Base-by-base conservation (phyloP, 2,329 filamentous ascomycete species). In the Microsporum audouinii region DNA sequence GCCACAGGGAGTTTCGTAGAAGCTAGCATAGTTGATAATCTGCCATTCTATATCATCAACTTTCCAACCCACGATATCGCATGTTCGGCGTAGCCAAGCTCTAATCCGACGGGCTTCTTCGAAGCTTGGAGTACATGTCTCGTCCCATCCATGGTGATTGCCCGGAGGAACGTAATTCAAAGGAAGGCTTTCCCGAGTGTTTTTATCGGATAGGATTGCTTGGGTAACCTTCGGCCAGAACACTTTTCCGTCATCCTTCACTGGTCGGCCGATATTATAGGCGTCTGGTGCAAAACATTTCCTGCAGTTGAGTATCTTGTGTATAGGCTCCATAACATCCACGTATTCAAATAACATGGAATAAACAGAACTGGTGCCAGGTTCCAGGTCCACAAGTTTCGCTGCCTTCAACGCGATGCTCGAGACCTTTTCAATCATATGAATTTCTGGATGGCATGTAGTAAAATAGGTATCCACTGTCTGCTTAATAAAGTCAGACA, bases 1-100 rank as follows among this genome's bases (percentile, higher is more conserved):
- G 1, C 62, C 62, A 10, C 53, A 5, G n/a, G 49, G 62, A 38
- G 39, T n/a, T 41, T 61, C 62, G 14, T 39, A 31, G 33, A 60
- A 61, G 4, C 14, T 17, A 38, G 31, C 14, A 43, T 61, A 60
- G 12, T 51, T 60, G 53, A 63, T 38, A 12, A 63, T 60, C 23
- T 63, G 62, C 62, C 62, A 63, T 8, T 51, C 45, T 12, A 63
- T n/a, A 53, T 49, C 36, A 5, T 58, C 12, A 51, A 58, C 36
- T 2, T 57, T 33, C 10, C 61, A 57, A 14, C 43, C 53, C 33
- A 38, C 17, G 17, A 38, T 17, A 1, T 14, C 8, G 36, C 53
- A 57, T 57, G 23, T 14, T 41, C 33, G 33, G 29, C 6, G 2
- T 8, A 57, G 53, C 45, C 45, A 51, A 8, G 10, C 7, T 12